A percentile compares a stretch with the other conserved stretches of the same genome.
These are phyloP conservation scores for Stephanodiscus minutulus DNA, from an alignment of 108 stramenopile species.

Conservation along the genomic window DNA sequence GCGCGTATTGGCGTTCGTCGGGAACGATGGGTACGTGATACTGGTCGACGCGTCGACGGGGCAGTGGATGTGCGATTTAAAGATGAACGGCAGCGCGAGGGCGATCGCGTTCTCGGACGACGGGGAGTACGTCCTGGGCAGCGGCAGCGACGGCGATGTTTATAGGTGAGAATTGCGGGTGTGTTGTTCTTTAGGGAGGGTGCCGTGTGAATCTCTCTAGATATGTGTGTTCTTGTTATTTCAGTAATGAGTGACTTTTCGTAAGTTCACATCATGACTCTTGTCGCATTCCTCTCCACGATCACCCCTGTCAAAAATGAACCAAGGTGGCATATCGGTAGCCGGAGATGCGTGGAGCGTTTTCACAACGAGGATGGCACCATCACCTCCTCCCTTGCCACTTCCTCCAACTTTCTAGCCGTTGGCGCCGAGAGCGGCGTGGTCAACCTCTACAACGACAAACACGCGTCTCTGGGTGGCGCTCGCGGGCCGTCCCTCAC, in stretches of 20 bases:
- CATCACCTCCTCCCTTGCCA: slow-evolving; percentile 76
- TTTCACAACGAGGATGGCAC: slow-evolving; percentile 94
- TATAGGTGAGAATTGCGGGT: slow-evolving; percentile 60
- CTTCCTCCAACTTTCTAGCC: slow-evolving; percentile 64
- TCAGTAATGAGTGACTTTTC: not conserved
- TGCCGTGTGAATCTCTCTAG: too few relatives aligned
- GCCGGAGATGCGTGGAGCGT: slow-evolving; percentile 76
- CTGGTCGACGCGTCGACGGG: slow-evolving; percentile 79
- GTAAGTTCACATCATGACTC: not conserved
- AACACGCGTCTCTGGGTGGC: not conserved
- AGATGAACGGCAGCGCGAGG: slow-evolving; percentile 91
- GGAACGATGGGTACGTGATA: slow-evolving; percentile 93
- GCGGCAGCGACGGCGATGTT: slow-evolving; percentile 94
- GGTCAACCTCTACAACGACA: slow-evolving; percentile 86
- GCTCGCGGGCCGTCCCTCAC: slow-evolving; percentile 3
- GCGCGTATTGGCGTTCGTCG: slow-evolving; percentile 83
- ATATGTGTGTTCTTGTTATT: slow-evolving; percentile 8
- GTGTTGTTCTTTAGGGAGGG: too few relatives aligned
- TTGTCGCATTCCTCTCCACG: too few relatives aligned
- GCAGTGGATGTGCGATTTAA: slow-evolving; percentile 87
- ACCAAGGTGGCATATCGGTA: slow-evolving; percentile 83
- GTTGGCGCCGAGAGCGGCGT: slow-evolving; percentile 96
- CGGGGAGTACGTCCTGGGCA: slow-evolving; percentile 78
- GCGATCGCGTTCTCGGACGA: slow-evolving; percentile 84
- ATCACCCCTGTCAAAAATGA: not conserved